phyloP scores from a whole-genome alignment of 345 rosid species.

The Schrenkiella parvula region DNA sequence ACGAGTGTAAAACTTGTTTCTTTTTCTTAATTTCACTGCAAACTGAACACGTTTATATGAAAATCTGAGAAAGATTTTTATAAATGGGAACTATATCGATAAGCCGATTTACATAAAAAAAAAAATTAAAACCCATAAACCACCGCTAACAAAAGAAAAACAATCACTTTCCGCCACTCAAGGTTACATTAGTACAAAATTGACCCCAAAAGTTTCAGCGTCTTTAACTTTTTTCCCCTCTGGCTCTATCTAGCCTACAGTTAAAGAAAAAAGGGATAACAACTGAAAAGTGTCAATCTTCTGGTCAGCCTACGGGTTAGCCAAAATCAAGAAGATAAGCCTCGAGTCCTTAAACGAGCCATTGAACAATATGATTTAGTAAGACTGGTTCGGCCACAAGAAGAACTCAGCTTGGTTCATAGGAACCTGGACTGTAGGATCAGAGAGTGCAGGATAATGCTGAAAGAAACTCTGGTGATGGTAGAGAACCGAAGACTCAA shows the following conservation, averaged over 20 bases:
- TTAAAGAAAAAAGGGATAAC: background rate
- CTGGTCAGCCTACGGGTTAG: constrained; percentile 1
- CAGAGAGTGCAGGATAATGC: constrained; percentile 15
- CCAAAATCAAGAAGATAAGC: constrained; percentile 6
- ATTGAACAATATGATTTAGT: background rate
- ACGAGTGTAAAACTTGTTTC: no score
- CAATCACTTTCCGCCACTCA: background rate
- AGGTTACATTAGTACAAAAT: background rate
- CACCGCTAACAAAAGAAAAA: background rate
- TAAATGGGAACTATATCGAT: background rate
- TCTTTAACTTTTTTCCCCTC: background rate
- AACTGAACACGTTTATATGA: background rate
- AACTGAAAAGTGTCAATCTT: background rate
- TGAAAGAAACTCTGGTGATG: constrained; percentile 11
- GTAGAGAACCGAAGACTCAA: constrained; percentile 11
- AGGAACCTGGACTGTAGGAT: constrained; percentile 15
- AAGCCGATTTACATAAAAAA: constrained; percentile 8
- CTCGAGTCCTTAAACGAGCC: background rate
- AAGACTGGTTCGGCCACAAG: constrained; percentile 25
- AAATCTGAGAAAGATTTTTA: background rate
- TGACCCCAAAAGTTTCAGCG: constrained; percentile 15
- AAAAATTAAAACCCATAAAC: background rate
- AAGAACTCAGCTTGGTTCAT: constrained; percentile 19
- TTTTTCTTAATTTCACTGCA: no score
- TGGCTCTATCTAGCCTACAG: constrained; percentile 10